A percentile compares a stretch with the other conserved stretches of the same genome.
Conservation (phyloP, 2,329 filamentous ascomycete genomes). For the Botrytis pseudocinerea region DNA sequence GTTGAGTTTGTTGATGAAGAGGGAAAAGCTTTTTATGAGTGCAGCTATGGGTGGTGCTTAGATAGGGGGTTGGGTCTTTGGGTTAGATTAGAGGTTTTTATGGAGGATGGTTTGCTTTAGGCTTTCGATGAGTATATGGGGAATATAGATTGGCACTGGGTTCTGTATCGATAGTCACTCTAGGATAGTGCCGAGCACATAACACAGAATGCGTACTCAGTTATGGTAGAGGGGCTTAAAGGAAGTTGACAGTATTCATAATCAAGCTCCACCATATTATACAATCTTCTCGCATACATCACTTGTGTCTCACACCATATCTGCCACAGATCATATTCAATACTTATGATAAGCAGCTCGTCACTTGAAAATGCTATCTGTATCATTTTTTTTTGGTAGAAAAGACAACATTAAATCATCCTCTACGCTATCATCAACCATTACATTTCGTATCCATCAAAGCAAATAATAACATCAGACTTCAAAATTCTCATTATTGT, state of each 20-base stretch:
- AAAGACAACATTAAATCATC: not conserved
- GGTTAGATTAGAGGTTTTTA: not conserved
- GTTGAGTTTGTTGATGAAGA: constrained; percentile 35
- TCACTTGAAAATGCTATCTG: not conserved
- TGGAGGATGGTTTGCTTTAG: not conserved
- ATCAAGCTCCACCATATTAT: not conserved
- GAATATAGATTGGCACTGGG: not conserved
- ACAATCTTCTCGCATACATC: not conserved
- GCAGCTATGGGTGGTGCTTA: constrained; percentile 29
- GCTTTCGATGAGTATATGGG: not conserved
- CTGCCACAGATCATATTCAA: not conserved
- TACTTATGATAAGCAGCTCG: not conserved
- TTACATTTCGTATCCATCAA: not conserved
- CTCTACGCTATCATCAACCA: not conserved
- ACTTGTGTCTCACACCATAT: not conserved
- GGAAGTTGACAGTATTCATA: not conserved
- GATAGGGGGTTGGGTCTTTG: not conserved
- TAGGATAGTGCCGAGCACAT: not conserved
- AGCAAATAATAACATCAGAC: not conserved
- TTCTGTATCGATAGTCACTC: not conserved
- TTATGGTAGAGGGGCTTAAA: not conserved
- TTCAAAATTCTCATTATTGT: not conserved
- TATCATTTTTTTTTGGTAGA: not conserved
- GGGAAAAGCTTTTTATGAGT: constrained; percentile 37
- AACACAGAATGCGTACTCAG: not conserved